Evolutionary conservation across 495 filamentous ascomycete genomes (phyloP).

Genomic region (Hypoxylon fuscum): DNA sequence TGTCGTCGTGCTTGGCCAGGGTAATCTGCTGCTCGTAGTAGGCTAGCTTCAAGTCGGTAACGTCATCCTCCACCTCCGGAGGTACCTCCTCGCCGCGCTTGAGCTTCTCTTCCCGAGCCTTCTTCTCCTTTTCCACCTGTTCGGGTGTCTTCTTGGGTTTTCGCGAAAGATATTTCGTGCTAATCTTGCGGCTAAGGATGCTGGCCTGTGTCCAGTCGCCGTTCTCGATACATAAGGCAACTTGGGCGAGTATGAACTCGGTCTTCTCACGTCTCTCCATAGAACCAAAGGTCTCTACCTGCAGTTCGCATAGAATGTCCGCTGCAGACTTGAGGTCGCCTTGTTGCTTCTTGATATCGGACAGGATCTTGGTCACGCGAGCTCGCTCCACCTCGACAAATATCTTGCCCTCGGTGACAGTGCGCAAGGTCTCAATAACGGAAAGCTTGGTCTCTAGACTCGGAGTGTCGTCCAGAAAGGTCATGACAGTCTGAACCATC

Average conservation of each 20-base stretch:
- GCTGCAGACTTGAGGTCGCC: slow-evolving; percentile 89
- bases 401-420: slow-evolving; percentile 99
- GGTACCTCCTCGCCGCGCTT: slow-evolving; percentile 84
- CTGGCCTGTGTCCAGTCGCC: slow-evolving; percentile 95
- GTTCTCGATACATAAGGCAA: slow-evolving; percentile 92
- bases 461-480: slow-evolving; percentile 82
- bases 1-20: slow-evolving; percentile 93
- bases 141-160: slow-evolving; percentile 89
- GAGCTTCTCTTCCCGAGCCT: slow-evolving; percentile 78
- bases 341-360: slow-evolving; percentile 94
- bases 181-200: slow-evolving; percentile 96
- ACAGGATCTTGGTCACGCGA: slow-evolving; percentile 91
- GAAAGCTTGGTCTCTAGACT: slow-evolving; percentile 86
- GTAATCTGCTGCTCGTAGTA: slow-evolving; percentile 98
- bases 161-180: slow-evolving; percentile 86
- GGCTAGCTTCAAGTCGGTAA: slow-evolving; percentile 92
- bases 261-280: slow-evolving; percentile 98
- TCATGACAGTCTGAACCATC: slow-evolving; percentile 98
- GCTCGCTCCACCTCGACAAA: slow-evolving; percentile 98
- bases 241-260: slow-evolving; percentile 96
- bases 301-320: slow-evolving; percentile 94
- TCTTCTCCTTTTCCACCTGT: slow-evolving; percentile 87
- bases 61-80: slow-evolving; percentile 83
- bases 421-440: slow-evolving; percentile 92
- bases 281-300: slow-evolving; percentile 98